These are phyloP conservation scores for Trametes versicolor DNA, from an alignment of 1,284 basidiomycete genomes.

Conservation along the genomic window DNA sequence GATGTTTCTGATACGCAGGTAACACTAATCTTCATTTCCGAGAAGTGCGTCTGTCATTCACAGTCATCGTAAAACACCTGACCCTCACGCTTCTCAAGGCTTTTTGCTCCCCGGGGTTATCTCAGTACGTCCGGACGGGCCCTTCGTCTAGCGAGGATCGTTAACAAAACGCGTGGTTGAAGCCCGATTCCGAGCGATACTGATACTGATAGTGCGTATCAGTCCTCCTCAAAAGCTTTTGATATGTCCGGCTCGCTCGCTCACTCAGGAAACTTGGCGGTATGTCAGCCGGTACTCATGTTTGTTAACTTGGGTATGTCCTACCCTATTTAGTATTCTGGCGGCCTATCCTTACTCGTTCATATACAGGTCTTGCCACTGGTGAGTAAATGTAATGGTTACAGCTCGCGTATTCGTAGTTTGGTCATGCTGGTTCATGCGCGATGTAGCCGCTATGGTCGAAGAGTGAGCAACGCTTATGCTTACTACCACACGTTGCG, in stretches of 20 bases:
- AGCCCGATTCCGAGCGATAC: slow-evolving; percentile 7
- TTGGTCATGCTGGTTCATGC: too few species aligned
- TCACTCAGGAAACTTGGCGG: neutral
- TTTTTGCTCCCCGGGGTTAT: slow-evolving; percentile 19
- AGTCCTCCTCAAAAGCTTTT: neutral
- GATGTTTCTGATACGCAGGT: neutral
- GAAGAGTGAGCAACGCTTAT: slow-evolving; percentile 11
- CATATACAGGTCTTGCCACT: neutral
- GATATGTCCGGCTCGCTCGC: too few species aligned
- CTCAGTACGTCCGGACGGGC: slow-evolving; percentile 16
- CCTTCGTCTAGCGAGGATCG: neutral
- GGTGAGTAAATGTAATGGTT: too few species aligned
- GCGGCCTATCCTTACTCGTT: neutral
- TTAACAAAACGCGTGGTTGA: slow-evolving; percentile 4
- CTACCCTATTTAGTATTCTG: too few species aligned
- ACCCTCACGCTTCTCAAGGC: neutral
- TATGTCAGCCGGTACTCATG: slow-evolving; percentile 11
- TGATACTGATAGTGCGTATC: slow-evolving; percentile 5
- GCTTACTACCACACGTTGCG: neutral
- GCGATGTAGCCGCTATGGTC: slow-evolving; percentile 9
- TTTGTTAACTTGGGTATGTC: slow-evolving; percentile 1
- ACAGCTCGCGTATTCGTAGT: too few species aligned
- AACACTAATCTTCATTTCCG: neutral
- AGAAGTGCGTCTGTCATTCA: neutral
- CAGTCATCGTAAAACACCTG: neutral